phyloP scores from a whole-genome alignment of 352 stramenopile species.

The Phytopythium ostracodes region DNA sequence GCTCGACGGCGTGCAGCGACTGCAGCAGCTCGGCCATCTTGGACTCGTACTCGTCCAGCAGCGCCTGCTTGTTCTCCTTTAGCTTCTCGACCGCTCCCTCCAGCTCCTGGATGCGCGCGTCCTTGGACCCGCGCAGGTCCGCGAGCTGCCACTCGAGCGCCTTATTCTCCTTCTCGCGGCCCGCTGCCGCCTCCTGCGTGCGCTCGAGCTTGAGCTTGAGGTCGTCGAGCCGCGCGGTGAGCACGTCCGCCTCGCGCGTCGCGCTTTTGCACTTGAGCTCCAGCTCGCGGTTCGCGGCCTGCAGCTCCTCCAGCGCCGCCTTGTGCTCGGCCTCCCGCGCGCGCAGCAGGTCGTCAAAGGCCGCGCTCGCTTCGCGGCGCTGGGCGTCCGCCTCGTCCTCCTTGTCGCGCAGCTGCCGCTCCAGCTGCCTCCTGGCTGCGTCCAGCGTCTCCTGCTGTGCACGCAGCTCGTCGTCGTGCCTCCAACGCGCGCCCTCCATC shows the following conservation, averaged over 20 bases:
- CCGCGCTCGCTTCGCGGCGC: conserved; percentile 63
- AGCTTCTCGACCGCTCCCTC: conserved; percentile 51
- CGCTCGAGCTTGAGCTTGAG: conserved; percentile 66
- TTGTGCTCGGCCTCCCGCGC: conserved; percentile 63
- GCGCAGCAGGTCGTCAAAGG: conserved; percentile 77
- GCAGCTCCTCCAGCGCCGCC: conserved; percentile 32
- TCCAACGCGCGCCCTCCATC: conserved; percentile 68
- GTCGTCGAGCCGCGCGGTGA: conserved; percentile 41
- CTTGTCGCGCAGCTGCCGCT: conserved; percentile 62
- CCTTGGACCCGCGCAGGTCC: conserved; percentile 50
- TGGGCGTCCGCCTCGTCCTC: conserved; percentile 77
- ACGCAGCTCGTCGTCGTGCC: conserved; percentile 72
- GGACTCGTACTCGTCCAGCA: conserved; percentile 81
- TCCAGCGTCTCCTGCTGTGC: conserved; percentile 63
- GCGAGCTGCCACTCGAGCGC: conserved; percentile 64
- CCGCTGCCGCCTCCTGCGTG: conserved; percentile 47
- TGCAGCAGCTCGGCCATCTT: conserved; percentile 85
- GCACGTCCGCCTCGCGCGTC: conserved; percentile 35
- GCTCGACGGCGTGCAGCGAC: conserved; percentile 77
- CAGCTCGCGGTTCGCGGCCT: conserved; percentile 42
- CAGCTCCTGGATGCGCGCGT: conserved; percentile 60
- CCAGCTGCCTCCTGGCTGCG: conserved; percentile 35
- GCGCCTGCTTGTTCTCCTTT: conserved; percentile 66
- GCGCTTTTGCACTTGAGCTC: conserved; percentile 56
- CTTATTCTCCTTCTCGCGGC: conserved; percentile 69